Conservation (phyloP, 257 asterid species). For the Nicotiana tabacum region DNA sequence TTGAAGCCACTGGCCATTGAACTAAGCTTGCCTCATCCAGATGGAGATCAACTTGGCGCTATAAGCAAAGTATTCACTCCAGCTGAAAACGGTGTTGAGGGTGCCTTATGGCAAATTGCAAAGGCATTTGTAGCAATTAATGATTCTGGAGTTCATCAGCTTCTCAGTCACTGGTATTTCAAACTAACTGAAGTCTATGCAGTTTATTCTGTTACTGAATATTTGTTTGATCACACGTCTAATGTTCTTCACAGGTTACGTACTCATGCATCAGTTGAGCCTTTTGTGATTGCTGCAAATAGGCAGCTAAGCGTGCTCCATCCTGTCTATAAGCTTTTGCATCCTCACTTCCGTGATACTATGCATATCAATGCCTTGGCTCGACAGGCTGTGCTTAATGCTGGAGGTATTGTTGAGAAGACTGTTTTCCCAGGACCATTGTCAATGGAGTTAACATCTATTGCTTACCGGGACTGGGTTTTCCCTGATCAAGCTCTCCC, state of each 20-base stretch:
- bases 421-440: background rate
- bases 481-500: background rate
- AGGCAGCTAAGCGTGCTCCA: background rate
- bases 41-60: conserved; percentile 16
- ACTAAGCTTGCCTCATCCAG: conserved; percentile 23
- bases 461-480: background rate
- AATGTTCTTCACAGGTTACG: background rate
- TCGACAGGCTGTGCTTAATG: background rate
- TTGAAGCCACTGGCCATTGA: conserved; percentile 24
- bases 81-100: conserved; percentile 14
- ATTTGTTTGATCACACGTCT: background rate
- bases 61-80: conserved; percentile 17
- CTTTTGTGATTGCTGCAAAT: background rate
- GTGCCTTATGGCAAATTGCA: conserved; percentile 19
- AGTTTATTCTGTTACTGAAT: background rate
- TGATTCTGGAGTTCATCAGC: conserved; percentile 23
- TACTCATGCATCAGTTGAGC: background rate
- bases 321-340: background rate
- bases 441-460: background rate
- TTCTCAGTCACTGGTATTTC: conserved; percentile 19
- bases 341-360: background rate
- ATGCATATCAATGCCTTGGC: background rate
- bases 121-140: conserved; percentile 22
- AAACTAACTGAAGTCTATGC: background rate
- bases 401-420: background rate